A percentile compares a stretch with the other conserved stretches of the same genome.
phyloP scores from a whole-genome alignment of 2,329 filamentous ascomycete genomes.

The Herpotrichia juniperi region DNA sequence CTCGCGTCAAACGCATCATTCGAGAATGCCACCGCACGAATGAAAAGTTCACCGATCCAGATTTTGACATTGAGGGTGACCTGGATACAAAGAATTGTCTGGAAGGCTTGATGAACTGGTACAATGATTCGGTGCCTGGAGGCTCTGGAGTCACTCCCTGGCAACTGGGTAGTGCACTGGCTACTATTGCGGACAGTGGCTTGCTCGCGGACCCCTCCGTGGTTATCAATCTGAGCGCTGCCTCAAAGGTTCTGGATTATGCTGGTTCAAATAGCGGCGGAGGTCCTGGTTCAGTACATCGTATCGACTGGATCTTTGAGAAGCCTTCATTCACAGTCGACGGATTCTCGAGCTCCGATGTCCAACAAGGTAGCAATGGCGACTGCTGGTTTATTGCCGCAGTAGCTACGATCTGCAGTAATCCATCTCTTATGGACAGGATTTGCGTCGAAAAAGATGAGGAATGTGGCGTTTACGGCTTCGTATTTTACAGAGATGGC shows the following conservation, averaged over 20 bases:
- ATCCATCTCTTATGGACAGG: constrained; percentile 70
- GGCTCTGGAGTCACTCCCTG: constrained; percentile 15
- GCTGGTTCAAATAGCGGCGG: constrained; percentile 22
- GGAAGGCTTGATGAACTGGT: constrained; percentile 48
- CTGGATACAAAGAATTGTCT: constrained; percentile 55
- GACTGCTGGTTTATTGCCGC: constrained; percentile 89
- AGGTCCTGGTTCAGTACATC: constrained; percentile 32
- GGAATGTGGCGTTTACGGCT: constrained; percentile 80
- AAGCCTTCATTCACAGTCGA: constrained; percentile 77
- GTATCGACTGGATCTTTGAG: constrained; percentile 74
- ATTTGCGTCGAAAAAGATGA: constrained; percentile 77
- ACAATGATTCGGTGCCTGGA: constrained; percentile 58
- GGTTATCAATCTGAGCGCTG: constrained; percentile 46
- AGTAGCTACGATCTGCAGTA: constrained; percentile 76
- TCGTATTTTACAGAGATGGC: constrained; percentile 73
- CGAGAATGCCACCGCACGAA: constrained; percentile 75
- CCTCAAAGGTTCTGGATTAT: constrained; percentile 65
- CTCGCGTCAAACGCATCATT: constrained; percentile 62
- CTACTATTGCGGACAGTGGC: constrained; percentile 29
- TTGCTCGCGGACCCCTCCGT: constrained; percentile 25
- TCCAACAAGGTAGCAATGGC: constrained; percentile 76
- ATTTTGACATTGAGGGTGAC: constrained; percentile 83
- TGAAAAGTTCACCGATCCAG: constrained; percentile 80
- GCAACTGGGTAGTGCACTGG: constrained; percentile 27
- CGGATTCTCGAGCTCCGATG: constrained; percentile 75